A percentile compares a stretch with the other conserved stretches of the same genome.
phyloP scores from a whole-genome alignment of 305 asterid genomes.

The Withania somnifera region DNA sequence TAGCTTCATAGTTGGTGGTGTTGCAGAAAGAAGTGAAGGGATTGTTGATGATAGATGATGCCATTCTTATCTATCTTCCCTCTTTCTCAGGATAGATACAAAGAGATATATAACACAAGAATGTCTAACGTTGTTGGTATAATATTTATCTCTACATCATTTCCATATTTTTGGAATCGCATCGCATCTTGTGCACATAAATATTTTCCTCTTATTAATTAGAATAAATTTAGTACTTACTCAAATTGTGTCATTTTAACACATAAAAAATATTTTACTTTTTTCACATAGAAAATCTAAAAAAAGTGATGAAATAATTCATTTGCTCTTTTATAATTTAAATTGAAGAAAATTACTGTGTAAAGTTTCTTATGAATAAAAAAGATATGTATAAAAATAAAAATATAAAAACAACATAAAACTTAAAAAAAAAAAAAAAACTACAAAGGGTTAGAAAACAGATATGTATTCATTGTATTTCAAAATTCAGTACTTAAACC shows the following conservation, averaged over 20 bases:
- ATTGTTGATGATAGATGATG: slow-evolving; percentile 52
- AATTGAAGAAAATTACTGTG: too few relatives aligned
- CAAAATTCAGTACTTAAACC: not conserved
- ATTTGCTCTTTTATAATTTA: too few relatives aligned
- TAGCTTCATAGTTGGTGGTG: slow-evolving; percentile 19
- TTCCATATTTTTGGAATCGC: not conserved
- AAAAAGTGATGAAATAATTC: too few relatives aligned
- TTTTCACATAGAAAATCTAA: too few relatives aligned
- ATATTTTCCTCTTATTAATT: not conserved
- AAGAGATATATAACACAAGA: not conserved
- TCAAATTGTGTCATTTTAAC: too few relatives aligned
- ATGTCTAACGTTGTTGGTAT: not conserved
- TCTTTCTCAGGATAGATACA: not conserved
- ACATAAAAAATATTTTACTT: too few relatives aligned
- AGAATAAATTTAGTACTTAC: not conserved
- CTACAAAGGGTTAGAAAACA: too few relatives aligned
- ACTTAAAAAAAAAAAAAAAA: too few relatives aligned
- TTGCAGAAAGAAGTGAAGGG: slow-evolving; percentile 35
- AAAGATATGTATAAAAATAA: too few relatives aligned
- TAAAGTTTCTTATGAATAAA: too few relatives aligned
- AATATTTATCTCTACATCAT: not conserved
- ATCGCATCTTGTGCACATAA: not conserved
- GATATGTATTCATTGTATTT: not conserved
- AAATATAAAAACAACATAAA: too few relatives aligned
- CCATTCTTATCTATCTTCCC: slow-evolving; percentile 21